Percentiles rank a stretch among this genome's conserved stretches.
These are phyloP conservation scores for Pulveroboletus sp. DNA, from an alignment of 768 basidiomycete species.

Conservation along the genomic window DNA sequence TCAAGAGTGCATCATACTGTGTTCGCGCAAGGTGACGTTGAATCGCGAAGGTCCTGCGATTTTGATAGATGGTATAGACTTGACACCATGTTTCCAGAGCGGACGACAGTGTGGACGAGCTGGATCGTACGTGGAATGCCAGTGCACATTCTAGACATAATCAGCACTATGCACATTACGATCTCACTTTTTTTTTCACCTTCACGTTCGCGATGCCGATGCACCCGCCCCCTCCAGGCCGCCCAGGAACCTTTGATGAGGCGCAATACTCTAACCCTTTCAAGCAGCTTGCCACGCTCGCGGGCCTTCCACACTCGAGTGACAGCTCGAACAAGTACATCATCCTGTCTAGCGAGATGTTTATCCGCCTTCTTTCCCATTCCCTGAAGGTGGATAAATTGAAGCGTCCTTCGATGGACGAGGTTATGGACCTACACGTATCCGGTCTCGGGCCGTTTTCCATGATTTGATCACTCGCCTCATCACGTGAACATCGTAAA, in stretches of 20 bases:
- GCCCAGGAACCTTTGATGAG: constrained; percentile 44
- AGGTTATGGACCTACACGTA: constrained; percentile 40
- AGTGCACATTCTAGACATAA: constrained; percentile 42
- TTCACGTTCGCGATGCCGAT: constrained; percentile 39
- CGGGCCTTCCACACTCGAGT: constrained; percentile 65
- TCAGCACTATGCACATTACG: constrained; percentile 8
- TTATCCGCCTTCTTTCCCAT: constrained; percentile 56
- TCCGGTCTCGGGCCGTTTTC: constrained; percentile 48
- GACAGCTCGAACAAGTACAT: constrained; percentile 54
- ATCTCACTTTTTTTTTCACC: constrained; percentile 34
- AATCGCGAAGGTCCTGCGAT: constrained; percentile 44
- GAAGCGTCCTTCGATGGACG: not conserved
- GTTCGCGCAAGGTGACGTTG: constrained; percentile 32
- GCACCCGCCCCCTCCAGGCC: constrained; percentile 48
- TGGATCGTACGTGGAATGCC: constrained; percentile 45
- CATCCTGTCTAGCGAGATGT: constrained; percentile 53
- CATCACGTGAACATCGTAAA: constrained; percentile 40
- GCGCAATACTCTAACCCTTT: constrained; percentile 45
- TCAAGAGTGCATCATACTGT: constrained; percentile 45
- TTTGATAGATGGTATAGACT: constrained; percentile 41
- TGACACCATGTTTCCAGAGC: constrained; percentile 46
- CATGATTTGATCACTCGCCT: constrained; percentile 50
- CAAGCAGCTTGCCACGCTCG: constrained; percentile 57
- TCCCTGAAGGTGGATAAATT: constrained; percentile 37
- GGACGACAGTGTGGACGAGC: constrained; percentile 36